Base-by-base conservation (phyloP, 192 early-diverging fungal species). In the Podila verticillata region DNA sequence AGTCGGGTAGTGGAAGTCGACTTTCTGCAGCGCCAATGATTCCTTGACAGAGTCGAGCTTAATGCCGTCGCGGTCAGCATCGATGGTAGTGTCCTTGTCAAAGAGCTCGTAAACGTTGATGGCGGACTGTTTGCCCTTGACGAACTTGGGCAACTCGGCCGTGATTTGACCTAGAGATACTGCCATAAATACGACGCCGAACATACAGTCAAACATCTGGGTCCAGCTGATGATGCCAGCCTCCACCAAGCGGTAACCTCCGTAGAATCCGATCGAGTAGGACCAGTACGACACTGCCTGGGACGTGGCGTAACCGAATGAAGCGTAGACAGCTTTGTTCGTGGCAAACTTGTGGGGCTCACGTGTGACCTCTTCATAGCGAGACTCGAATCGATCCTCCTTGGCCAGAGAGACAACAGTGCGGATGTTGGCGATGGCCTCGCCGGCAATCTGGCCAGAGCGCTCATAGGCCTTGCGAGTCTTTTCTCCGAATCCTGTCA, bases 361-460 rank as follows among this genome's bases (percentile, higher is more conserved):
- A 48, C 82, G 58, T 61, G 86, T 86, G 28, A 84, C 80, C n/a
- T 84, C 60, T 64, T 60, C 66, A 61, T 84, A 75, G 20, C 66
- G 72, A n/a, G 77, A 49, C 65, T 75, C 73, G 30, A 89, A 83
- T 20, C 51, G 57, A 15, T 68, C 19, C 7, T 74, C 81, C 57
- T 89, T 89, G 47, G 81, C 94, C 68, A 95, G 89, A 36, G 92
- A 89, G 22, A 91, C 89, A 4, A 97, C 93, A 0, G 96, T 99
- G 48, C 92, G 87, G 74, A 99, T 93, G 72, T 89, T 90, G 69
- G 89, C 82, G 69, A 99, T 92, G 34, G 91, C 86, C 74, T 99
- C 97, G 62, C 91, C 91, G 1, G 95, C 94, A 7, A 91, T 85
- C 74, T 91, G 88, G 54, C 85, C 87, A 9, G 92, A 87, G 7